A percentile compares a stretch with the other conserved stretches of the same genome.
phyloP scores from a whole-genome alignment of 1,284 basidiomycete species.

The Boletus smithii region DNA sequence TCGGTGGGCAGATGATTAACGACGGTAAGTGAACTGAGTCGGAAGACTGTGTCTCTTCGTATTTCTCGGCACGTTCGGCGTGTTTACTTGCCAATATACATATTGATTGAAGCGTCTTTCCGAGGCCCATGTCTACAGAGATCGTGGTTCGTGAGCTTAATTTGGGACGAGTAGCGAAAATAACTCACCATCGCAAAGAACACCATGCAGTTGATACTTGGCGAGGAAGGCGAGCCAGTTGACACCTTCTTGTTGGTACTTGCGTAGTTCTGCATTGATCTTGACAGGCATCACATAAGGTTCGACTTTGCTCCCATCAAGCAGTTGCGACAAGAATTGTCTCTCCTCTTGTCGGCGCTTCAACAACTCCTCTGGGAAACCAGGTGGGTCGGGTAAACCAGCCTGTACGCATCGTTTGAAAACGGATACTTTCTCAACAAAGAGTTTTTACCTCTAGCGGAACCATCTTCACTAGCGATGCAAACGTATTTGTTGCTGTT shows the following conservation, averaged over 20 bases:
- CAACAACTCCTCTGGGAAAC: constrained; percentile 89
- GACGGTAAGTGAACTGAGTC: constrained; percentile 90
- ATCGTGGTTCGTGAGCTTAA: background rate
- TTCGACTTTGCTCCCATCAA: constrained; percentile 94
- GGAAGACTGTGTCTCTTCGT: constrained; percentile 66
- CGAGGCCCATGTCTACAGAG: constrained; percentile 92
- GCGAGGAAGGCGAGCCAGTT: constrained; percentile 99
- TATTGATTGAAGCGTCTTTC: constrained; percentile 97
- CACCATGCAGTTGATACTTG: constrained; percentile 96
- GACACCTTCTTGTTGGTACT: constrained; percentile 98
- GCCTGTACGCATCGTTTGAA: constrained; percentile 54
- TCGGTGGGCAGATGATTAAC: constrained; percentile 95
- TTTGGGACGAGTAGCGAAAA: background rate
- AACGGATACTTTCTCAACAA: background rate
- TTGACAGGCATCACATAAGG: constrained; percentile 84
- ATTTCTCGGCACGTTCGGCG: constrained; percentile 75
- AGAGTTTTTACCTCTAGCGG: constrained; percentile 77
- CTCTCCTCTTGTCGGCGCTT: constrained; percentile 86
- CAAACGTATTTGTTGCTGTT: constrained; percentile 94
- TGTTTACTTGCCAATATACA: constrained; percentile 96
- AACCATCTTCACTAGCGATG: constrained; percentile 98
- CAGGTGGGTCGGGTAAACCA: constrained; percentile 91
- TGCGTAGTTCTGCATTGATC: constrained; percentile 92
- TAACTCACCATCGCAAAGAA: constrained; percentile 89
- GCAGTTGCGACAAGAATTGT: constrained; percentile 88